These are phyloP conservation scores for Flaveria trinervia DNA, from an alignment of 129 eudicot genomes.

Conservation along the genomic window DNA sequence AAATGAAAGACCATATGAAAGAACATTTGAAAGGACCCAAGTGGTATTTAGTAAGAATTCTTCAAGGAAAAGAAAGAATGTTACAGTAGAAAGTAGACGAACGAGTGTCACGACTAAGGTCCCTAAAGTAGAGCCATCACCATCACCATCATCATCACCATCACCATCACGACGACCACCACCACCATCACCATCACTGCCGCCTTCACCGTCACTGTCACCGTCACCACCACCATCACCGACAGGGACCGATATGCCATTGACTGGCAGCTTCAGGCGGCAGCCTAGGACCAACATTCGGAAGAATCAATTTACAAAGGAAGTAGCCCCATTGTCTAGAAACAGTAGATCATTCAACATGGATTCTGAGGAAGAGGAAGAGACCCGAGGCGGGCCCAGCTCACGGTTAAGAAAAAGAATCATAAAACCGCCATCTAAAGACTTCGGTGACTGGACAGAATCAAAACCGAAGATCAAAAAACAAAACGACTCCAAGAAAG, in stretches of 20 bases:
- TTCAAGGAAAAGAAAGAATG: conserved; percentile 57
- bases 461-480: conserved; percentile 41
- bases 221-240: not conserved
- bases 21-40: conserved; percentile 32
- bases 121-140: conserved; percentile 37
- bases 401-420: conserved; percentile 68
- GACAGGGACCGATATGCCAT: conserved; percentile 29
- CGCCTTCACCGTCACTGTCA: not conserved
- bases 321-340: conserved; percentile 33
- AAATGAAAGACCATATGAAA: conserved; percentile 41
- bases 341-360: conserved; percentile 37
- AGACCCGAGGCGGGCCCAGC: conserved; percentile 66
- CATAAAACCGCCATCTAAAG: conserved; percentile 44
- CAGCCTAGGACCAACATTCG: conserved; percentile 44
- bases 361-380: conserved; percentile 46
- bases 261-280: conserved; percentile 35
- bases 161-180: not conserved
- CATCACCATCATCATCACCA: not conserved
- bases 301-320: conserved; percentile 30
- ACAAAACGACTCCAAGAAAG: conserved; percentile 31
- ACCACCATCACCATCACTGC: not conserved
- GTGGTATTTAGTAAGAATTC: conserved; percentile 32
- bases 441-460: conserved; percentile 32
- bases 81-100: conserved; percentile 37
- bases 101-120: conserved; percentile 41